Evolutionary conservation across 306 rosid species (phyloP).

Genomic region (Prunus davidiana): DNA sequence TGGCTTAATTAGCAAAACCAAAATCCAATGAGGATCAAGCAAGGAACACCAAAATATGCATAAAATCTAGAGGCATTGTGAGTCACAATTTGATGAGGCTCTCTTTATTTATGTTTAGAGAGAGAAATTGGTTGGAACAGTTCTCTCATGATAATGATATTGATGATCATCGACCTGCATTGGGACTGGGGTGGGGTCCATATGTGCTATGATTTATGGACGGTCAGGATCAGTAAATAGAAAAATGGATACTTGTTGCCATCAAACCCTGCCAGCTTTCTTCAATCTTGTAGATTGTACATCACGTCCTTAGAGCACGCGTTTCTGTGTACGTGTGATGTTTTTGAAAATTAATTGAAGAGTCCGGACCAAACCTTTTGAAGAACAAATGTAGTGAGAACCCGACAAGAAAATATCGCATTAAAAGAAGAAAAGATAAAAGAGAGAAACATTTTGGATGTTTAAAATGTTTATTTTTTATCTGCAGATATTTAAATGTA

Average conservation of each 20-base stretch:
- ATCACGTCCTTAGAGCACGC: neutral
- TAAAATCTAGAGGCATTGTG: neutral
- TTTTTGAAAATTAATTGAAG: constrained; percentile 1
- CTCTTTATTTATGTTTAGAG: neutral
- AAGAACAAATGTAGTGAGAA: neutral
- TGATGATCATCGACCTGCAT: neutral
- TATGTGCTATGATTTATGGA: neutral
- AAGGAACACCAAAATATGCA: neutral
- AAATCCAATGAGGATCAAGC: neutral
- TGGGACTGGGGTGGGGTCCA: neutral
- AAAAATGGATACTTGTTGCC: constrained; percentile 12
- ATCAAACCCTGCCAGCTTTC: constrained; percentile 2
- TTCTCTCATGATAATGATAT: neutral
- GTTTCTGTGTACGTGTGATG: neutral
- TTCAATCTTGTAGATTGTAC: neutral
- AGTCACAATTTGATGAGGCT: neutral
- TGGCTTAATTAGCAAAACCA: neutral
- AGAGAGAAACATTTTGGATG: neutral
- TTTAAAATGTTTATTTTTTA: neutral
- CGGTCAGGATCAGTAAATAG: neutral
- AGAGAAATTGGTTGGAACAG: neutral
- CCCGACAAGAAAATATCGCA: neutral
- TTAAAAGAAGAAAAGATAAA: neutral
- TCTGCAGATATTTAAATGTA: too few species aligned
- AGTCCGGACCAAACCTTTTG: neutral